Percentiles rank a stretch among this genome's conserved stretches.
These are phyloP conservation scores for Colletotrichum sp. DNA, from an alignment of 2,329 filamentous ascomycete genomes.

Conservation along the genomic window DNA sequence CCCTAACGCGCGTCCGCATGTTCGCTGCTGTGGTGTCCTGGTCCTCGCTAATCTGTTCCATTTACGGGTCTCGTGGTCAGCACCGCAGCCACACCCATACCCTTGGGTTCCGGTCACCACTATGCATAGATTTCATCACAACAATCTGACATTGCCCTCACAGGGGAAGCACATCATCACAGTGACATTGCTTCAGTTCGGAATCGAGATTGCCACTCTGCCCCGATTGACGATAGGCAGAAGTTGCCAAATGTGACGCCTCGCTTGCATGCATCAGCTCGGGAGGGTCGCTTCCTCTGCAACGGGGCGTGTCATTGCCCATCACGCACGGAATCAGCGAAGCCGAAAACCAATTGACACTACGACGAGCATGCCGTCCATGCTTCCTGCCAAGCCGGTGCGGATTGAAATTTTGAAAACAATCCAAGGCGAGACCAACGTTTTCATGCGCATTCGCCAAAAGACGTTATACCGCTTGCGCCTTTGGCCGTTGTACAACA, in stretches of 20 bases:
- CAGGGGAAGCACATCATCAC: background rate
- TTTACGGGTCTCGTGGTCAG: conserved; percentile 6
- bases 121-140: background rate
- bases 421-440: background rate
- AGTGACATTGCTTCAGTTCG: background rate
- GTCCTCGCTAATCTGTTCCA: conserved; percentile 23
- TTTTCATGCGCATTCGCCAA: background rate
- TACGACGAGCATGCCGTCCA: background rate
- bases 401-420: background rate
- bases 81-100: conserved; percentile 11
- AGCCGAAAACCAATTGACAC: background rate
- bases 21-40: background rate
- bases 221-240: background rate
- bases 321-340: background rate
- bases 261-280: background rate
- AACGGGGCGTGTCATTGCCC: background rate
- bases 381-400: background rate
- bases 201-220: background rate
- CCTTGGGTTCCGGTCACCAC: background rate
- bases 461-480: conserved; percentile 11
- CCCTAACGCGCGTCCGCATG: conserved; percentile 4
- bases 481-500: background rate
- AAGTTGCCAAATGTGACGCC: background rate
- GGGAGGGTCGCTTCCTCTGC: background rate
- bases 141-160: background rate